Percentiles rank a stretch among this genome's conserved stretches.
Evolutionary conservation across 306 rosid species (phyloP).

Genomic region (Astragalus membranaceus): DNA sequence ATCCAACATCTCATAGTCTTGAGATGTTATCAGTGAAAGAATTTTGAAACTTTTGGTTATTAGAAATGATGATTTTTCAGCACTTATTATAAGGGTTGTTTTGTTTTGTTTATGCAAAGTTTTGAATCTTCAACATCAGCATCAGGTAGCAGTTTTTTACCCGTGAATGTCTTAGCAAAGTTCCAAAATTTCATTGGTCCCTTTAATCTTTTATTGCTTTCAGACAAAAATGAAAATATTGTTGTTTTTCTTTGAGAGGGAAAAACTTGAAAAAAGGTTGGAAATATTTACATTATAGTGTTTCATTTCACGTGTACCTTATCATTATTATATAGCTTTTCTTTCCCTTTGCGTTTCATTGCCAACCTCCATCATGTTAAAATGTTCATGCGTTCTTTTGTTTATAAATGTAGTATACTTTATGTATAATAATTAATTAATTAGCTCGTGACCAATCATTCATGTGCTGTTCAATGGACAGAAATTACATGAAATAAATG

Average conservation of each 20-base stretch:
- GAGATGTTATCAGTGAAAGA: conserved; percentile 19
- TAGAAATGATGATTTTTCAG: conserved; percentile 17
- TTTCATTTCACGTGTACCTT: conserved; percentile 26
- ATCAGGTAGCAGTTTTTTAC: conserved; percentile 32
- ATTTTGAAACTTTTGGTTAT: conserved; percentile 11
- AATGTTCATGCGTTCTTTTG: not conserved
- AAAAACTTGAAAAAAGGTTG: not conserved
- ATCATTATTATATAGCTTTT: conserved; percentile 18
- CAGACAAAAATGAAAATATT: conserved; percentile 18
- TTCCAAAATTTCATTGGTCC: conserved; percentile 32
- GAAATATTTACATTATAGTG: conserved; percentile 5
- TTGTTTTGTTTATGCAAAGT: not conserved
- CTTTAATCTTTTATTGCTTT: conserved; percentile 15
- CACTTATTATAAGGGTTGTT: not conserved
- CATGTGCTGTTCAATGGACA: not conserved
- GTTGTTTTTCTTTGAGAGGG: conserved; percentile 22
- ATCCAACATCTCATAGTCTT: conserved; percentile 38
- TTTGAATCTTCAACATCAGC: not conserved
- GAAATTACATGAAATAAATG: not conserved
- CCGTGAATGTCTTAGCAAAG: conserved; percentile 50
- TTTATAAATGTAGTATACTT: not conserved
- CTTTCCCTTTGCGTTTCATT: conserved; percentile 24
- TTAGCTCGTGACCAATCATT: conserved; percentile 9
- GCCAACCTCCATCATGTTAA: conserved; percentile 4
- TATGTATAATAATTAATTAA: not conserved